These are phyloP conservation scores for Middelhovenomyces tepae DNA, from an alignment of 805 yeast species.

Conservation along the genomic window DNA sequence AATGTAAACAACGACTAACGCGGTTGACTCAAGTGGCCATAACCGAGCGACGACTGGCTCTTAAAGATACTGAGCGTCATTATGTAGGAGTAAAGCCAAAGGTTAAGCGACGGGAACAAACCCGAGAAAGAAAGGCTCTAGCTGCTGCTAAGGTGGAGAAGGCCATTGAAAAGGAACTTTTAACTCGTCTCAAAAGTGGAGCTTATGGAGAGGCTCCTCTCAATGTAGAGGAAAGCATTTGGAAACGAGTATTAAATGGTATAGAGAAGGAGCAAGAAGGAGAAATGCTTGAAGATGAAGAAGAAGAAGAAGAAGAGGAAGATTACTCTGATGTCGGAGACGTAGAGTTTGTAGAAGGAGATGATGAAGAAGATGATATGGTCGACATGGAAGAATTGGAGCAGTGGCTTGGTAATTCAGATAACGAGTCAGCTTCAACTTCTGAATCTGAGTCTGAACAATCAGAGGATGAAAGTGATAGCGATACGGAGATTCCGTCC, in stretches of 20 bases:
- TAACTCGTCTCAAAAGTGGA: slow-evolving; percentile 92
- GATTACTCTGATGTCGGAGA: slow-evolving; percentile 51
- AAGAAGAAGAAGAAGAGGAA: slow-evolving; percentile 42
- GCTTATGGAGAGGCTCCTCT: slow-evolving; percentile 98
- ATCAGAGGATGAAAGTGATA: slow-evolving; percentile 28
- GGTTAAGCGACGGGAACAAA: slow-evolving; percentile 88
- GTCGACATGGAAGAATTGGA: slow-evolving; percentile 92
- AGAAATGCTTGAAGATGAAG: slow-evolving; percentile 41
- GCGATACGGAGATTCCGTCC: slow-evolving; percentile 32
- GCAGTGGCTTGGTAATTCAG: slow-evolving; percentile 58
- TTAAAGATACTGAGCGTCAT: slow-evolving; percentile 86
- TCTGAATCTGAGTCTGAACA: slow-evolving; percentile 23
- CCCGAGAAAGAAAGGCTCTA: slow-evolving; percentile 92
- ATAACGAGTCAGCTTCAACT: slow-evolving; percentile 22
- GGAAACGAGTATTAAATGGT: slow-evolving; percentile 83
- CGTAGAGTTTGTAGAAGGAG: slow-evolving; percentile 83
- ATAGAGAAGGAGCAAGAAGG: slow-evolving; percentile 44
- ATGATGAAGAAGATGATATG: slow-evolving; percentile 54
- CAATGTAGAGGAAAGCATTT: slow-evolving; percentile 90
- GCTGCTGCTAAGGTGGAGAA: slow-evolving; percentile 95
- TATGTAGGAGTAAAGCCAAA: slow-evolving; percentile 89
- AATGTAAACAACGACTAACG: slow-evolving; percentile 93
- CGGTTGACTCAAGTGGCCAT: slow-evolving; percentile 92
- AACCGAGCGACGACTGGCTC: slow-evolving; percentile 86
- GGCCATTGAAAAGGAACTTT: slow-evolving; percentile 89